Conservation (phyloP, 2,329 filamentous ascomycete genomes). For the Pyrenochaeta sp. region DNA sequence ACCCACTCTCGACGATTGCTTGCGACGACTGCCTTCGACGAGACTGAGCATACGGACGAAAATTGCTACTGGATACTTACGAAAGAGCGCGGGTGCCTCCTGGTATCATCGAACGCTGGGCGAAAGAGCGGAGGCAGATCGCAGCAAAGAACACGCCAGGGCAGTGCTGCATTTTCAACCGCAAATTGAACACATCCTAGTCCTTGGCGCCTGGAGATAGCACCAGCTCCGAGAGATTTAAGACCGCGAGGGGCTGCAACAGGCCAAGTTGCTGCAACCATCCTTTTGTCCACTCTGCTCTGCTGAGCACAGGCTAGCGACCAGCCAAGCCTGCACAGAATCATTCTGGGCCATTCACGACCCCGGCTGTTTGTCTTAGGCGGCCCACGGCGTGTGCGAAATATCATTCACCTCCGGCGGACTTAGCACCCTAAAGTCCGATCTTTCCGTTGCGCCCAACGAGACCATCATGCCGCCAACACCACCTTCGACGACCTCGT, state of each 20-base stretch:
- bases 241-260: slow-evolving; percentile 31
- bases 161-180: slow-evolving; percentile 24
- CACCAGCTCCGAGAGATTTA: slow-evolving; percentile 35
- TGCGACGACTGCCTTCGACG: background rate
- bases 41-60: slow-evolving; percentile 3
- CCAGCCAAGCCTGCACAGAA: slow-evolving; percentile 9
- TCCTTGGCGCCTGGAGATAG: slow-evolving; percentile 39
- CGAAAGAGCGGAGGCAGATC: slow-evolving; percentile 12
- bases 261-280: slow-evolving; percentile 13
- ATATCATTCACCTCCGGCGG: slow-evolving; percentile 22
- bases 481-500: slow-evolving; percentile 79
- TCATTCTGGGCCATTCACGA: slow-evolving; percentile 4
- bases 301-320: slow-evolving; percentile 12
- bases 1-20: background rate
- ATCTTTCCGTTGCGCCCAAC: slow-evolving; percentile 11
- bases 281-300: slow-evolving; percentile 21
- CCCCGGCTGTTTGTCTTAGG: slow-evolving; percentile 5
- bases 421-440: slow-evolving; percentile 33
- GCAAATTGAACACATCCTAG: slow-evolving; percentile 7
- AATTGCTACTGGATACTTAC: slow-evolving; percentile 1
- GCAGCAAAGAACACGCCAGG: slow-evolving; percentile 15
- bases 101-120: too few relatives aligned
- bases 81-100: background rate
- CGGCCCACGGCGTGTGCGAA: slow-evolving; percentile 8
- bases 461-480: slow-evolving; percentile 72